Evolutionary conservation across 2,329 filamentous ascomycete genomes (phyloP).

Genomic region (Ophiostoma sp.): DNA sequence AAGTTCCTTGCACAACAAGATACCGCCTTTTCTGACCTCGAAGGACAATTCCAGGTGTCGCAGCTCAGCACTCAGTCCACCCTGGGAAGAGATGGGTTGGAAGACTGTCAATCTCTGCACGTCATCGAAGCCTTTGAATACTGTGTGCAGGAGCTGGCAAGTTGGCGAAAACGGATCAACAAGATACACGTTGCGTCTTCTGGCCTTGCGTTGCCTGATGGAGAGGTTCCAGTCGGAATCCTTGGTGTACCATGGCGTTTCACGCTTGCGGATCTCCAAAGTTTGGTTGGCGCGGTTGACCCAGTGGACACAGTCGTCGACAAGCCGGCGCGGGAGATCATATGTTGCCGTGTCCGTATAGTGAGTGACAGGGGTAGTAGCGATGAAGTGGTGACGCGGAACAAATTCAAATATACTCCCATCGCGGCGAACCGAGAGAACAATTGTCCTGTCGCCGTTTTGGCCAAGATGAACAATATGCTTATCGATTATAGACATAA

Average conservation of each 20-base stretch:
- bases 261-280: constrained; percentile 45
- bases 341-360: constrained; percentile 34
- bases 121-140: constrained; percentile 49
- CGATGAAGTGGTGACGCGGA: constrained; percentile 21
- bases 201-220: constrained; percentile 27
- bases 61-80: constrained; percentile 44
- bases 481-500: neutral
- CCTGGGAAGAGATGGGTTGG: constrained; percentile 35
- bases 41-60: constrained; percentile 51
- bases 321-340: constrained; percentile 49
- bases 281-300: constrained; percentile 40
- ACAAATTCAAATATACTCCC: constrained; percentile 18
- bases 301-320: constrained; percentile 56
- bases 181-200: constrained; percentile 32
- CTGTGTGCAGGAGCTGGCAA: constrained; percentile 36
- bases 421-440: constrained; percentile 30
- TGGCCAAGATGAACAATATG: constrained; percentile 50
- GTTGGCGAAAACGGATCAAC: constrained; percentile 46
- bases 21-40: constrained; percentile 39
- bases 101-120: constrained; percentile 41
- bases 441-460: constrained; percentile 37
- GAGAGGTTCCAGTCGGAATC: constrained; percentile 36
- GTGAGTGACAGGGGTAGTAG: neutral
- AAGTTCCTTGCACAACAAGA: constrained; percentile 48
- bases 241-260: constrained; percentile 30